Conservation (phyloP, 1,139 yeast genomes). For the Sugiyamaella castrensis region DNA sequence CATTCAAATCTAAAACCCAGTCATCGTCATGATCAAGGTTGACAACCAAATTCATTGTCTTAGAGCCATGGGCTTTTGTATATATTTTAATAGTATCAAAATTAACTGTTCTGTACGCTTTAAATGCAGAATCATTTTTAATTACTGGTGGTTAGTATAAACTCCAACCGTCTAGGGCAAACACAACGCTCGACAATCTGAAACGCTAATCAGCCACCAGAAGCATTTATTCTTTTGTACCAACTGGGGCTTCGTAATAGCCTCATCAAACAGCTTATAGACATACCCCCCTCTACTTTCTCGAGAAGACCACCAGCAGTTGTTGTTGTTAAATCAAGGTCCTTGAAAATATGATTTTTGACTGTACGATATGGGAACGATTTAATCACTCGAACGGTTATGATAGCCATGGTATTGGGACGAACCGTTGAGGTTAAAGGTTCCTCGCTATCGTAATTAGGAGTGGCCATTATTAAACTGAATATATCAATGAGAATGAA, state of each 20-base stretch:
- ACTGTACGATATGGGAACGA: conserved; percentile 92
- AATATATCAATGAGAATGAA: no score
- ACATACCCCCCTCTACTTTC: conserved; percentile 29
- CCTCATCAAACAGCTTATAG: no score
- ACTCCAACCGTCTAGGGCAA: no score
- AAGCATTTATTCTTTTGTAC: no score
- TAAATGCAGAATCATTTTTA: conserved; percentile 61
- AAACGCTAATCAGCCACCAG: no score
- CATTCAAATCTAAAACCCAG: conserved; percentile 53
- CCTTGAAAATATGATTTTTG: conserved; percentile 69
- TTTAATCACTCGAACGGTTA: conserved; percentile 83
- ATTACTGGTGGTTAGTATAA: conserved; percentile 40
- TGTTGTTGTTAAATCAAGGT: conserved; percentile 67
- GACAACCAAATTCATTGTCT: conserved; percentile 87
- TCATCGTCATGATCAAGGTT: conserved; percentile 79
- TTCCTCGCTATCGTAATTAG: conserved; percentile 46
- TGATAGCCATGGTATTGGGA: conserved; percentile 62
- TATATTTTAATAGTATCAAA: conserved; percentile 81
- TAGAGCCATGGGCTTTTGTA: conserved; percentile 92
- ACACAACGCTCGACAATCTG: no score
- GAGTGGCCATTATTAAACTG: neutral
- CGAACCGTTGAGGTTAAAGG: conserved; percentile 67
- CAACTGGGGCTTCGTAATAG: no score
- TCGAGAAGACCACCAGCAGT: conserved; percentile 64
- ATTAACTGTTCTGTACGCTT: conserved; percentile 79